These are phyloP conservation scores for Jatropha multifida DNA, from an alignment of 441 rosid species.

Conservation along the genomic window DNA sequence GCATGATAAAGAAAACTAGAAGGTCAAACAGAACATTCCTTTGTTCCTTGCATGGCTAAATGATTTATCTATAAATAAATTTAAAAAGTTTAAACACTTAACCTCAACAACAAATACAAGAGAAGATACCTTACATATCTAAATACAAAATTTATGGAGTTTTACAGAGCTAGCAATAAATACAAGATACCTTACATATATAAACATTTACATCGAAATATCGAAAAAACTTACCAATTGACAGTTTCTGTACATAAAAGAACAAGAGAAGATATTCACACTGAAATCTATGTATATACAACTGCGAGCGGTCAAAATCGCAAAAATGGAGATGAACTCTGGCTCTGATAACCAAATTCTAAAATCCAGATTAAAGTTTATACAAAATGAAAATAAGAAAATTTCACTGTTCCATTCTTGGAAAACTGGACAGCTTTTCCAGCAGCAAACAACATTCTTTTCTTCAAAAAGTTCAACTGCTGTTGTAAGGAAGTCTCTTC, in stretches of 20 bases:
- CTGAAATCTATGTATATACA: slow-evolving; percentile 14
- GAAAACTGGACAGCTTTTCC: background rate
- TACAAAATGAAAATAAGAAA: background rate
- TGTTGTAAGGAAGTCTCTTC: background rate
- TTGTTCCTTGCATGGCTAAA: no score
- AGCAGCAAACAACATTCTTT: background rate
- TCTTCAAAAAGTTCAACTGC: background rate
- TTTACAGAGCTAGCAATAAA: background rate
- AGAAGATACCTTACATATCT: no score
- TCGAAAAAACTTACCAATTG: background rate
- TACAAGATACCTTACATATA: background rate
- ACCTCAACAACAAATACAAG: no score
- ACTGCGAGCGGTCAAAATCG: background rate
- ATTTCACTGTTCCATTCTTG: background rate
- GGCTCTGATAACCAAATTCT: background rate
- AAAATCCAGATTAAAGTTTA: background rate
- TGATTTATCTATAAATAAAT: no score
- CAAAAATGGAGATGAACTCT: slow-evolving; percentile 1
- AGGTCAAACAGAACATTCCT: no score
- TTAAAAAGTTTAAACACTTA: no score
- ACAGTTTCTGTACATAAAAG: background rate
- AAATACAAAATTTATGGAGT: background rate
- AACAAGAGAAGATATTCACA: background rate
- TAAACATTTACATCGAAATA: background rate
- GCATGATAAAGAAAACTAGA: no score